These are phyloP conservation scores for Trichosporon asahii DNA, from an alignment of 1,284 basidiomycete genomes.

Conservation along the genomic window DNA sequence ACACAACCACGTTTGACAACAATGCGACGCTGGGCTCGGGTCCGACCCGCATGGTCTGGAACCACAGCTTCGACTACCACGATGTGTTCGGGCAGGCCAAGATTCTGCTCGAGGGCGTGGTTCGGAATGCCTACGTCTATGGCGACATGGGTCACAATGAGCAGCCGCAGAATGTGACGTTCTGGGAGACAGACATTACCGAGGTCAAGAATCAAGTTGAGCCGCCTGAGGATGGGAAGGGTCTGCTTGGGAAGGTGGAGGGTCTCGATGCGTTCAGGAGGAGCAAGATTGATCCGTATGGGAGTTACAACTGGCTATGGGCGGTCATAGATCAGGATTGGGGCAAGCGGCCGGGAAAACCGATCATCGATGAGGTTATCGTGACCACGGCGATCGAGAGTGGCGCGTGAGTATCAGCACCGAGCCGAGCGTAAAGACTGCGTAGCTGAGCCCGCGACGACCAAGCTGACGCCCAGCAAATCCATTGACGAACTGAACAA, in stretches of 20 bases:
- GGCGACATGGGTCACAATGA: background rate
- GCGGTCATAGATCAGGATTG: background rate
- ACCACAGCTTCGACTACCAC: background rate
- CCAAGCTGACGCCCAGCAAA: background rate
- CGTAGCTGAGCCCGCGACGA: background rate
- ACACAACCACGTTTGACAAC: background rate
- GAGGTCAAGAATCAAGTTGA: background rate
- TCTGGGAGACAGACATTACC: background rate
- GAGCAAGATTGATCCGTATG: background rate
- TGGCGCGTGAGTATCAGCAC: background rate
- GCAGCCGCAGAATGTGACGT: background rate
- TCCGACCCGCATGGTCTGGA: background rate
- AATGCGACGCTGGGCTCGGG: background rate
- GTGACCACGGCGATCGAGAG: background rate
- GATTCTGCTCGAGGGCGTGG: background rate
- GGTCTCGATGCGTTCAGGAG: background rate
- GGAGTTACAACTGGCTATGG: background rate
- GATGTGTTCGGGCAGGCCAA: background rate
- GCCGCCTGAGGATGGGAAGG: background rate
- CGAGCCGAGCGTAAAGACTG: background rate
- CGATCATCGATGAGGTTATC: background rate
- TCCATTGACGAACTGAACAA: background rate
- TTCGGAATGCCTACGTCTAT: background rate
- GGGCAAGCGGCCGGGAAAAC: background rate
- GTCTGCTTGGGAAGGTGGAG: background rate